Evolutionary conservation across 2,329 filamentous ascomycete genomes (phyloP).

Genomic region (Fusarium palustre): DNA sequence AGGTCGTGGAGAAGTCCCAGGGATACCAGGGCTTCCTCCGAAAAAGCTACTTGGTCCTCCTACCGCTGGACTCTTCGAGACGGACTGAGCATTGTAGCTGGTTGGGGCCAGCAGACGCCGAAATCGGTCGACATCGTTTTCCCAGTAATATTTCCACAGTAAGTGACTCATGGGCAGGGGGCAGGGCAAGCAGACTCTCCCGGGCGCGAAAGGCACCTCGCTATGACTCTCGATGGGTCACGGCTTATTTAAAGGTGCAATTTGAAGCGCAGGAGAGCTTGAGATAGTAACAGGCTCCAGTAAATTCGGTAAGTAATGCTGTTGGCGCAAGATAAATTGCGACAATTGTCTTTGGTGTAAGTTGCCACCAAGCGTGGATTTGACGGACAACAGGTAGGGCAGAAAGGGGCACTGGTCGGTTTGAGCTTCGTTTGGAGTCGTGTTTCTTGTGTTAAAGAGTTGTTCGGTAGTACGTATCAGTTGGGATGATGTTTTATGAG

Average conservation of each 20-base stretch:
- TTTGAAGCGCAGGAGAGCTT: conserved; percentile 52
- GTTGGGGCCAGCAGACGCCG: conserved; percentile 84
- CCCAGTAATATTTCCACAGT: conserved; percentile 96
- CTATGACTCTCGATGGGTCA: conserved; percentile 85
- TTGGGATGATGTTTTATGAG: neutral
- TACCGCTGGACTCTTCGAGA: conserved; percentile 65
- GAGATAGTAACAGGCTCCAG: conserved; percentile 8
- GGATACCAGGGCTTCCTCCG: conserved; percentile 56
- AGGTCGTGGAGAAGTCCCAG: conserved; percentile 63
- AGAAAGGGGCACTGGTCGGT: conserved; percentile 17
- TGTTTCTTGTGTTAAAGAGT: neutral
- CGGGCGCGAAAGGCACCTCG: conserved; percentile 78
- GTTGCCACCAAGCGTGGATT: conserved; percentile 42
- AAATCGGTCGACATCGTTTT: conserved; percentile 98
- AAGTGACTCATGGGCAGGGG: conserved; percentile 84
- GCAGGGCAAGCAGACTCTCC: conserved; percentile 49
- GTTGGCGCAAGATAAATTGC: conserved; percentile 26
- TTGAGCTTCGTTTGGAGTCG: neutral
- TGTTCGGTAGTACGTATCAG: neutral
- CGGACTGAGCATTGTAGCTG: conserved; percentile 66
- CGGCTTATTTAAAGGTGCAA: conserved; percentile 90
- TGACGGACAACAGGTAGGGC: conserved; percentile 15
- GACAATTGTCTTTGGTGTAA: conserved; percentile 30
- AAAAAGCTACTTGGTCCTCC: conserved; percentile 49
- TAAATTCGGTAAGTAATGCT: neutral